Percentiles rank a stretch among this genome's conserved stretches.
Evolutionary conservation across 2,329 filamentous ascomycete genomes (phyloP).

Genomic region (Fusarium papillatum): DNA sequence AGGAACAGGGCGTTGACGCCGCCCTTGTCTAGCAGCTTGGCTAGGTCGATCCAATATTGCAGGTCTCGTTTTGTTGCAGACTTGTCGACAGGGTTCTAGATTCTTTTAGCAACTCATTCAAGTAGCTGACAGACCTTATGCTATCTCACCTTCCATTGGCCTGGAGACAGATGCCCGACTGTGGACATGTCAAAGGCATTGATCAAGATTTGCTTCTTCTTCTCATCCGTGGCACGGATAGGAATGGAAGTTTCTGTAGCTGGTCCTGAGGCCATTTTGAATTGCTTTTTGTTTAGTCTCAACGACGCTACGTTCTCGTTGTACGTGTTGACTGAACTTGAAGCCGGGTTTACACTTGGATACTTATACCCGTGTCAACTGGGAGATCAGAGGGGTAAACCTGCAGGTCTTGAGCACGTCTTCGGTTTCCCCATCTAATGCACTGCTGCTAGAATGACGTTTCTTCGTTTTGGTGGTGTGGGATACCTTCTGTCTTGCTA

Average conservation of each 20-base stretch:
- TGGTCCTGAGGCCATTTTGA: constrained; percentile 3
- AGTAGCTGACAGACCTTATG: background rate
- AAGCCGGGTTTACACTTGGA: background rate
- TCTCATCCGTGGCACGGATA: background rate
- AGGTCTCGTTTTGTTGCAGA: constrained; percentile 72
- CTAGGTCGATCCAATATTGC: constrained; percentile 74
- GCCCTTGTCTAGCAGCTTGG: constrained; percentile 71
- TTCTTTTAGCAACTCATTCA: background rate
- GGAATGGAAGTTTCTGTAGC: background rate
- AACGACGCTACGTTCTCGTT: background rate
- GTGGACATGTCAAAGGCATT: constrained; percentile 78
- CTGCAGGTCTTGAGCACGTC: background rate
- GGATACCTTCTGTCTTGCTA: background rate
- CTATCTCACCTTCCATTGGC: constrained; percentile 72
- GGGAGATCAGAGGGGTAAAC: background rate
- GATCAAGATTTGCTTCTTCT: constrained; percentile 61
- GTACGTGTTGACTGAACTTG: background rate
- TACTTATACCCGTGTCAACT: constrained; percentile 4
- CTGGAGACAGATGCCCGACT: constrained; percentile 73
- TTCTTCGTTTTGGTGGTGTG: background rate
- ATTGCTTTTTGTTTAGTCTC: background rate
- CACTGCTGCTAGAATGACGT: background rate
- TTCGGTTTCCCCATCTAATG: background rate
- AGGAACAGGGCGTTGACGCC: constrained; percentile 76
- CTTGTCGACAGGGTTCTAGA: constrained; percentile 70